Evolutionary conservation across 805 yeast genomes (phyloP).

Genomic region (Hyphopichia homilentoma): DNA sequence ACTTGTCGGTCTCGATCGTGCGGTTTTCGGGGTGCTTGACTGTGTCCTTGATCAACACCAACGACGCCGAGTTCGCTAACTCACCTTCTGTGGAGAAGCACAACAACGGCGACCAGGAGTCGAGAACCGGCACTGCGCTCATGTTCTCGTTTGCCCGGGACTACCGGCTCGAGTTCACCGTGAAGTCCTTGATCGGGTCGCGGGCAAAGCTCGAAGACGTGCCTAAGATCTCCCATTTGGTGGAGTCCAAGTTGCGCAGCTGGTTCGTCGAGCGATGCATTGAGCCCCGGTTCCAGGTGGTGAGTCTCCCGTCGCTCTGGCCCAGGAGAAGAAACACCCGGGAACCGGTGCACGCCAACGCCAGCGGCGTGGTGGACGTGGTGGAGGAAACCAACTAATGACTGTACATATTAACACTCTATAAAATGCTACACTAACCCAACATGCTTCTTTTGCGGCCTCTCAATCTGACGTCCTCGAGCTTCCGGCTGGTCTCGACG

Average conservation of each 20-base stretch:
- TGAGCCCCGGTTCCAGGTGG: slow-evolving; percentile 87
- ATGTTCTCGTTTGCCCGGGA: slow-evolving; percentile 91
- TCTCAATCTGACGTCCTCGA: slow-evolving; percentile 82
- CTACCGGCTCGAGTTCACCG: slow-evolving; percentile 81
- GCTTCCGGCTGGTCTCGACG: slow-evolving; percentile 56
- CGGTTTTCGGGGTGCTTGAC: slow-evolving; percentile 88
- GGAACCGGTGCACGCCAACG: slow-evolving; percentile 16
- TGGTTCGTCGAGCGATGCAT: slow-evolving; percentile 94
- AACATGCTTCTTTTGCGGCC: slow-evolving; percentile 95
- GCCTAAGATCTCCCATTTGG: slow-evolving; percentile 82
- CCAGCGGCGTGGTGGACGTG: slow-evolving; percentile 4
- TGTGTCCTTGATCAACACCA: slow-evolving; percentile 58
- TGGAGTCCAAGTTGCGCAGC: slow-evolving; percentile 75
- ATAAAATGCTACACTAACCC: slow-evolving; percentile 40
- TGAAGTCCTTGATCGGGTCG: slow-evolving; percentile 89
- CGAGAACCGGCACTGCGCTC: slow-evolving; percentile 55
- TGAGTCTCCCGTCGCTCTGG: slow-evolving; percentile 85
- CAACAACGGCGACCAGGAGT: slow-evolving; percentile 1
- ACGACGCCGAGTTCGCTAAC: slow-evolving; percentile 28
- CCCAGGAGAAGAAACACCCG: slow-evolving; percentile 47
- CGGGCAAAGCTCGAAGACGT: slow-evolving; percentile 88
- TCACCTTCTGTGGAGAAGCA: slow-evolving; percentile 5
- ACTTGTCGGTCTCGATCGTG: slow-evolving; percentile 80
- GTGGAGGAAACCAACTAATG: slow-evolving; percentile 1
- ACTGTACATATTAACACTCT: background rate